Evolutionary conservation across 768 basidiomycete genomes (phyloP).

Genomic region (Sporobolomyces phaffii): DNA sequence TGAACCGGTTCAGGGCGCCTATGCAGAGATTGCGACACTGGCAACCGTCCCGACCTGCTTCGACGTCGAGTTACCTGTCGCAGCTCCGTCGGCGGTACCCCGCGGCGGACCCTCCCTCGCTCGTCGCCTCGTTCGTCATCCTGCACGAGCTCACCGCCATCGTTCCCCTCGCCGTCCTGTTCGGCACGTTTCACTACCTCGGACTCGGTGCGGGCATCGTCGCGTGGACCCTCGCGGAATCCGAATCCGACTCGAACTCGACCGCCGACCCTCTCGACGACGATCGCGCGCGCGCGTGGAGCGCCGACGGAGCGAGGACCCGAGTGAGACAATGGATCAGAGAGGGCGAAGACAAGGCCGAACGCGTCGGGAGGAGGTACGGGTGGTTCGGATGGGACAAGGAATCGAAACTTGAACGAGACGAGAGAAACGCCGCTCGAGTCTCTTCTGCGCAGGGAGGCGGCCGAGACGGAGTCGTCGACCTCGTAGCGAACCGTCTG

Average conservation of each 20-base stretch:
- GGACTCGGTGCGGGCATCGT: slow-evolving; percentile 67
- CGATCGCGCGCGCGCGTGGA: slow-evolving; percentile 41
- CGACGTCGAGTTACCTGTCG: slow-evolving; percentile 18
- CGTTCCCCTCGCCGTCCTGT: slow-evolving; percentile 65
- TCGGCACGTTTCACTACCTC: slow-evolving; percentile 61
- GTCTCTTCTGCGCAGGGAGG: too few relatives aligned
- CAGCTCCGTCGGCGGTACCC: slow-evolving; percentile 57
- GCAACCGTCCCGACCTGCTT: not conserved
- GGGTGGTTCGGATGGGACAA: slow-evolving; percentile 31
- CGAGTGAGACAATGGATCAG: slow-evolving; percentile 43
- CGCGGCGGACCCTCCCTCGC: slow-evolving; percentile 67
- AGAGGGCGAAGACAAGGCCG: slow-evolving; percentile 23
- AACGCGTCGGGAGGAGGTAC: slow-evolving; percentile 33
- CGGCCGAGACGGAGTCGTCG: too few relatives aligned
- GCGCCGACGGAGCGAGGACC: slow-evolving; percentile 37
- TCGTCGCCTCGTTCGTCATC: slow-evolving; percentile 69
- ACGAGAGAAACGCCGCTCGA: not conserved
- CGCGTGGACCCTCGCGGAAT: slow-evolving; percentile 39
- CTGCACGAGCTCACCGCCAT: slow-evolving; percentile 81
- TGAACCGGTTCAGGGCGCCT: not conserved
- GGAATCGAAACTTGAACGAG: slow-evolving; percentile 15
- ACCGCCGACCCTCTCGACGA: slow-evolving; percentile 40
- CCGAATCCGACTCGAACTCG: too few relatives aligned
- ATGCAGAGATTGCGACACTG: not conserved
- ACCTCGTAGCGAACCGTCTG: not conserved